A percentile compares a stretch with the other conserved stretches of the same genome.
phyloP scores from a whole-genome alignment of 2,329 filamentous ascomycete genomes.

The Incumbomyces delicatus region DNA sequence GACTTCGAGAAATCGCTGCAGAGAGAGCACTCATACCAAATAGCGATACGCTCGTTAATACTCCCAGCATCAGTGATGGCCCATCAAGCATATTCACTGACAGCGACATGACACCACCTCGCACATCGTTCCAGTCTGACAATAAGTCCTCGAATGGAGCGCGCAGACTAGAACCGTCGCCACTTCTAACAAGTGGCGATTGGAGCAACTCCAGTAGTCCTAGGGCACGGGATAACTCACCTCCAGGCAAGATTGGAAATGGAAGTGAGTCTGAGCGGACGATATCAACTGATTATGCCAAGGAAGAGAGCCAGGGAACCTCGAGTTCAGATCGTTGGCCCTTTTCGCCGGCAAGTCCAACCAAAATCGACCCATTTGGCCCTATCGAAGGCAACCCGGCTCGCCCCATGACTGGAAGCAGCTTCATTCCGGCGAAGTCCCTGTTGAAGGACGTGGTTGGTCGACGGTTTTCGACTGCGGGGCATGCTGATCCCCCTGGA shows the following conservation, averaged over 20 bases:
- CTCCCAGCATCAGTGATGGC: conserved; percentile 16
- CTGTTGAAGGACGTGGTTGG: conserved; percentile 19
- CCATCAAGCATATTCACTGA: conserved; percentile 20
- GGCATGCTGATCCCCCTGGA: conserved; percentile 6
- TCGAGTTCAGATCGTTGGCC: conserved; percentile 1
- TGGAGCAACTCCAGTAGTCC: neutral
- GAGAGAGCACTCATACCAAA: conserved; percentile 56
- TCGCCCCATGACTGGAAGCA: conserved; percentile 6
- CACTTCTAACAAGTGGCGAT: conserved; percentile 1
- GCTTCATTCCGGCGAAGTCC: conserved; percentile 10
- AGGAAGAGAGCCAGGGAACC: neutral
- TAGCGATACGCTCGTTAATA: conserved; percentile 23
- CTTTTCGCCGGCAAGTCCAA: conserved; percentile 1
- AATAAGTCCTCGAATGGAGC: neutral
- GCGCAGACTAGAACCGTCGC: neutral
- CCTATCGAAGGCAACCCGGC: conserved; percentile 1
- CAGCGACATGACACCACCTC: conserved; percentile 14
- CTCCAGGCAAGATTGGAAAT: neutral
- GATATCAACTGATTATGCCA: neutral
- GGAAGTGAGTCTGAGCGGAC: neutral
- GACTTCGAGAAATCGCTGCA: conserved; percentile 74
- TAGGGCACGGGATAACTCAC: neutral
- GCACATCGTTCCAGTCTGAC: conserved; percentile 17
- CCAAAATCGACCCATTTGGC: conserved; percentile 3
- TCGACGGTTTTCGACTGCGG: conserved; percentile 13